phyloP scores from a whole-genome alignment of 306 rosid species.

The Malus domestica region ASM211411v1 NC_041798.1:5834001-5834500 shows the following conservation, averaged over 20 bases:
- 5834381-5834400: too few relatives aligned
- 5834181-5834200: neutral
- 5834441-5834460: too few relatives aligned
- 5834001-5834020: neutral
- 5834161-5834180: neutral
- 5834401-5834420: too few relatives aligned
- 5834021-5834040: neutral
- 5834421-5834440: too few relatives aligned
- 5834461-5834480: too few relatives aligned
- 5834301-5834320: neutral
- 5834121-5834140: neutral
- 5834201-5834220: neutral
- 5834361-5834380: too few relatives aligned
- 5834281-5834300: neutral
- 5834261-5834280: neutral
- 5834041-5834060: neutral
- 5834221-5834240: neutral
- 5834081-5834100: neutral
- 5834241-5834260: neutral
- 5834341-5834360: neutral
- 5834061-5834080: neutral
- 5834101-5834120: neutral
- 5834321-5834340: neutral
- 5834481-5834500: neutral
- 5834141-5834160: neutral